Base-by-base conservation (phyloP, 1,284 basidiomycete species). In the Heterobasidion parviporum region DNA sequence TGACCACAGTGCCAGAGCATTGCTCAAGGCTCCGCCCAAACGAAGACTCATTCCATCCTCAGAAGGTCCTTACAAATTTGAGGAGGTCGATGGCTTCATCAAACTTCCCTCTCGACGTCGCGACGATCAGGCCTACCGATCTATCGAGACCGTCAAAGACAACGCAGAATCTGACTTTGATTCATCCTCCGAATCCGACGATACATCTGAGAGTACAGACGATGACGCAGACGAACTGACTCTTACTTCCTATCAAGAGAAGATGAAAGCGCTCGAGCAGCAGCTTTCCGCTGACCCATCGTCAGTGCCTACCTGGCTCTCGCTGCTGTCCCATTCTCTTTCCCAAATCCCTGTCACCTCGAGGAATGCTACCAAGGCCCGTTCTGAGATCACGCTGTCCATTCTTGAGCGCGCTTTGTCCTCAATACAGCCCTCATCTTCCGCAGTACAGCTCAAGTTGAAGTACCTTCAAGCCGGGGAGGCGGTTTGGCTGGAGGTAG, bases 381-480 rank as follows among this genome's bases (percentile, higher is more conserved):
- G 85, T 34, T 77, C 83, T 6, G 89, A 92, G 60, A 83, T 91
- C 58, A 72, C 85, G 2, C 63, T 87, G 6, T 80, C 88, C 0
- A 74, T 93, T 35, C 72, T 93, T 32, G 68, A 74, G 0, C 83
- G 85, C 50, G 89, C 90, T 0, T 65, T 91, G 10, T 65, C 73
- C 32, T 78, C 78, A 0, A 74, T 85, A 61, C 73, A 77, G 6
- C 67, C 65, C 33, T 88, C 87, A 64, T 57, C 64, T 5, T 64
- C 60, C 6, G 85, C 83, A 1, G 73, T 72, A 52, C 54, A 63
- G 1, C 70, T 93, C 26, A 75, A 79, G 15, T 66, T 89, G n/a
- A 79, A 77, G 54, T 85, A 86, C 67, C 70, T 93, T 52, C 77
- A 77, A 56, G 81, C 84, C 1, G 88, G 87, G 9, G 85, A 87